These are phyloP conservation scores for Blastobotrys aristatus DNA, from an alignment of 1,139 yeast species.

Conservation along the genomic window DNA sequence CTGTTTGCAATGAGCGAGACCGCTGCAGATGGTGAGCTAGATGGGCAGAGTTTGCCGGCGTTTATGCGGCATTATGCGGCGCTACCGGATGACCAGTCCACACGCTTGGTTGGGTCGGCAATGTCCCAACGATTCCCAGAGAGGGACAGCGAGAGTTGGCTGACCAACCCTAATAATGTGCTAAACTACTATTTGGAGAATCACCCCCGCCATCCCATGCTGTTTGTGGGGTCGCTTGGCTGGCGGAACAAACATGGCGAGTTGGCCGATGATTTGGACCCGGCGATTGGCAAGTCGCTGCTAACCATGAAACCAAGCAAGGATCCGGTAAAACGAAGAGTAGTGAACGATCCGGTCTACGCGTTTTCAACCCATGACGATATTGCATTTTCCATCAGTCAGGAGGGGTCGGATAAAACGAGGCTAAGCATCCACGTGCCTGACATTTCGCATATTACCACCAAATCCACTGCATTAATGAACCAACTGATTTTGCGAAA, in stretches of 20 bases:
- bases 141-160: slow-evolving; percentile 19
- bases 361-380: slow-evolving; percentile 13
- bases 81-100: slow-evolving; percentile 23
- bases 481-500: slow-evolving; percentile 11
- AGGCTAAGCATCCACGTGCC: slow-evolving; percentile 18
- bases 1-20: slow-evolving; percentile 3
- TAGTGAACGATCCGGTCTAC: not conserved
- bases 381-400: slow-evolving; percentile 19
- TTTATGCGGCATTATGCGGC: slow-evolving; percentile 17
- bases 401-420: slow-evolving; percentile 6
- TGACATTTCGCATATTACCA: slow-evolving; percentile 13
- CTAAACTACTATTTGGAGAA: not conserved
- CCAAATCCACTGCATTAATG: slow-evolving; percentile 10
- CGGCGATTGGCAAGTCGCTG: not conserved
- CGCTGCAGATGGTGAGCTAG: not conserved
- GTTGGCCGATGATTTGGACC: not conserved
- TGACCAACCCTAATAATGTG: slow-evolving; percentile 13
- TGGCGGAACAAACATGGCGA: not conserved
- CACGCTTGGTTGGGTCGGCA: slow-evolving; percentile 18
- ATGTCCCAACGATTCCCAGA: slow-evolving; percentile 19
- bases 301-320: not conserved
- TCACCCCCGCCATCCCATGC: slow-evolving; percentile 10
- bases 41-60: not conserved
- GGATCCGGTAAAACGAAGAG: slow-evolving; percentile 2
- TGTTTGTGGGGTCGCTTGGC: slow-evolving; percentile 12